These are phyloP conservation scores for Ophiorrhiza pumila DNA, from an alignment of 257 asterid genomes.

Conservation along the genomic window DNA sequence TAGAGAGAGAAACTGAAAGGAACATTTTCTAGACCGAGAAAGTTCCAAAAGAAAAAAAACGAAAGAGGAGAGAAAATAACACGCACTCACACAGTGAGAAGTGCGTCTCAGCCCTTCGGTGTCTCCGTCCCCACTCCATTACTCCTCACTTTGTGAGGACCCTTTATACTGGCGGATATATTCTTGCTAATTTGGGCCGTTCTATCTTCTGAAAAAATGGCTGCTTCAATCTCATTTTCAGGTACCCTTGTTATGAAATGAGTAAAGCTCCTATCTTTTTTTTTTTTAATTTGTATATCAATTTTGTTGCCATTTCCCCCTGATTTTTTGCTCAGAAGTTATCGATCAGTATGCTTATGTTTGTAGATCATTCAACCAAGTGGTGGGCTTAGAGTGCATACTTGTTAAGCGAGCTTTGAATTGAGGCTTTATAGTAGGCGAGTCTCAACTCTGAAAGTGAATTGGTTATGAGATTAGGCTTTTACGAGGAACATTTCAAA, in stretches of 20 bases:
- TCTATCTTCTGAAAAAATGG: slow-evolving; percentile 1
- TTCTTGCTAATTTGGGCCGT: slow-evolving; percentile 28
- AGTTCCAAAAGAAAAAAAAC: neutral
- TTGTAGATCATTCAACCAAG: neutral
- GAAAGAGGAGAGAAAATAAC: neutral
- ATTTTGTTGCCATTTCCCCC: neutral
- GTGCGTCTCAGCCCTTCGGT: slow-evolving; percentile 7
- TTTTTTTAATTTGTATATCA: neutral
- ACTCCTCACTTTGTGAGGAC: neutral
- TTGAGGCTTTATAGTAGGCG: neutral
- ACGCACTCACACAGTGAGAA: neutral
- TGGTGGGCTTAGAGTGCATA: neutral
- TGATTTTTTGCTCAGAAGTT: neutral
- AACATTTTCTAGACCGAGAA: slow-evolving; percentile 2
- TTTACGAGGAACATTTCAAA: neutral
- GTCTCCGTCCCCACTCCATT: slow-evolving; percentile 18
- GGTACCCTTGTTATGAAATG: slow-evolving; percentile 4
- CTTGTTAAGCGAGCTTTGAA: neutral
- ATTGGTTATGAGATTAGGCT: neutral
- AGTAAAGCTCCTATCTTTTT: neutral
- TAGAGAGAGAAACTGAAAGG: slow-evolving; percentile 18
- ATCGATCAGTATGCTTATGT: neutral
- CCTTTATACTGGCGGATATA: slow-evolving; percentile 23
- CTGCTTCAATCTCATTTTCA: slow-evolving; percentile 12
- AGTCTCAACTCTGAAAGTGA: neutral